Evolutionary conservation across 2,329 filamentous ascomycete genomes (phyloP), one percentile per base, ranked within the genome.

Genomic region (Tolypocladium ophioglossoides): DNA sequence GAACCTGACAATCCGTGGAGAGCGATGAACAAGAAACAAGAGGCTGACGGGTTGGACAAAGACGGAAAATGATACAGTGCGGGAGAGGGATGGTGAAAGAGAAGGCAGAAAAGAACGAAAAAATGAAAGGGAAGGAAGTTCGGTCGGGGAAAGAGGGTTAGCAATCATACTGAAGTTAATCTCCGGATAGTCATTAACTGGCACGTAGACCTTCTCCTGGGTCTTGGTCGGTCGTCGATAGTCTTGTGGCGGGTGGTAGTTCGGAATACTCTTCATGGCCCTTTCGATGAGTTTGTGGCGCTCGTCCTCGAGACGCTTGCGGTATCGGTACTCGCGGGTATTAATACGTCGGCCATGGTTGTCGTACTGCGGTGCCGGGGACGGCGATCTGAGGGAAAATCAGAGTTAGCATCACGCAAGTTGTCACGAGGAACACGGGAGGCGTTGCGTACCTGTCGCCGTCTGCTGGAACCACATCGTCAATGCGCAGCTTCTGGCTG

Each of bases 151-250:
- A 86, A 85, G 62, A 84, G 90, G 91, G 90, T 96, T 96, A 96
- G 91, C 86, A 91, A 94, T 92, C 92, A 92, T 96, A 99, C 94
- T 99, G 90, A 99, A 99, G 87, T 99, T 99, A 86, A 99, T 97
- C 76, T 99, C 94, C 81, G 94, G 94, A 74, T 99, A 99, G 76
- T 99, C 94, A 84, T 99, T 99, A 78, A 99, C 94, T 72, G 94
- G 94, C 73, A 99, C 94, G 73, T 99, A 99, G 87, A 99, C 95
- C 82, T 99, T 99, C 82, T 99, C 94, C 77, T 99, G 94, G 70
- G 94, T 99, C 87, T 99, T 99, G 72, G 92, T 97, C 59, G 94
- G 94, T 67, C 94, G 89, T 72, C 94, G 90, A 74, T 99, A 99
- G 73, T 99, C 94, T 80, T 92, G 89, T 56, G 94, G 94, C 66